These are phyloP conservation scores for Tritrichomonas musculus DNA, from an alignment of 208 protist genomes.

Conservation along the genomic window DNA sequence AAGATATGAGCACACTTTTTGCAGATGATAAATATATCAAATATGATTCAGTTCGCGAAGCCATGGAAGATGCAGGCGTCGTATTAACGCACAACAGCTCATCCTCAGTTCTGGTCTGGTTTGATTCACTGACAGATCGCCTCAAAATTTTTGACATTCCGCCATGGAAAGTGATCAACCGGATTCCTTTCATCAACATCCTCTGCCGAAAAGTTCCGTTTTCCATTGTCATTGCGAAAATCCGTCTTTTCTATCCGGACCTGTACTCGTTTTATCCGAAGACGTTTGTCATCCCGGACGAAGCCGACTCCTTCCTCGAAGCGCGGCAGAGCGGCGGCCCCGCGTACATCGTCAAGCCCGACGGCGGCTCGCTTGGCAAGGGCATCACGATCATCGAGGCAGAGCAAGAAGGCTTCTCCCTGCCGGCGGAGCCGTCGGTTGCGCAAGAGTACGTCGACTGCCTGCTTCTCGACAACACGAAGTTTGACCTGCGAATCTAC, in stretches of 20 bases:
- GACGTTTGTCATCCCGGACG: not conserved
- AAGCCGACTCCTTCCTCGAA: not conserved
- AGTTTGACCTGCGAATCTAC: not conserved
- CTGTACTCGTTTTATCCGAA: not conserved
- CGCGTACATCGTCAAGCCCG: not conserved
- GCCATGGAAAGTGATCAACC: not conserved
- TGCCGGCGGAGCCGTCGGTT: not conserved
- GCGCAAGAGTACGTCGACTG: not conserved
- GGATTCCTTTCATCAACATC: not conserved
- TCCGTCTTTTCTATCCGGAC: not conserved
- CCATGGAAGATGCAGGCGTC: no score
- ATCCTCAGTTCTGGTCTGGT: not conserved
- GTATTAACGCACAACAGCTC: no score
- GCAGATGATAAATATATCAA: no score
- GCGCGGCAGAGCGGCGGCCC: no score
- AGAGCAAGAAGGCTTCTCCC: not conserved
- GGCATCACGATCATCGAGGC: not conserved
- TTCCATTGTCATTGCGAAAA: not conserved
- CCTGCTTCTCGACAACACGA: not conserved
- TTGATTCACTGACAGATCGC: not conserved
- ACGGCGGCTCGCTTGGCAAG: not conserved
- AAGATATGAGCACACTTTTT: no score
- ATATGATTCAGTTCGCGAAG: no score
- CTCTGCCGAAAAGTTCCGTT: not conserved
- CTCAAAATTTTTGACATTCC: no score